These are phyloP conservation scores for Tuber umbilicatum DNA, from an alignment of 495 filamentous ascomycete genomes.

Conservation along the genomic window DNA sequence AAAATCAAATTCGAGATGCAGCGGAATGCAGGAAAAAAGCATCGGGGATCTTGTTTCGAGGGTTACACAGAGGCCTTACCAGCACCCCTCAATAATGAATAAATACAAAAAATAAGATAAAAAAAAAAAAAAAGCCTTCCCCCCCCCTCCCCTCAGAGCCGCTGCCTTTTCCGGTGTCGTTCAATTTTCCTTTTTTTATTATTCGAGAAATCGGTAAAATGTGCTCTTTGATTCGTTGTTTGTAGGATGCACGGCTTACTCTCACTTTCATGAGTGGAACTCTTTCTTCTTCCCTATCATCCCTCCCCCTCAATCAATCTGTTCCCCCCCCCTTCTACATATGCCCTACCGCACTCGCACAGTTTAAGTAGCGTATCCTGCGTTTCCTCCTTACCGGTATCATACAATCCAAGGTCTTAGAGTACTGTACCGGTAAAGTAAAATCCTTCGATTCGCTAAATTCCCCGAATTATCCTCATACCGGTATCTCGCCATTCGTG, in stretches of 20 bases:
- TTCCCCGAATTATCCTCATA: not conserved
- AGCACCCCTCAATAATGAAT: not conserved
- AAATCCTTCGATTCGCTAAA: not conserved
- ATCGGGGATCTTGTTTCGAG: not conserved
- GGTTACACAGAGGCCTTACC: not conserved
- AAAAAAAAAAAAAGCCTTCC: not conserved
- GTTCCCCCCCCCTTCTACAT: not conserved
- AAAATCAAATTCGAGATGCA: not conserved
- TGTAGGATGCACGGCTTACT: not conserved
- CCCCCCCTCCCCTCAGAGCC: not conserved
- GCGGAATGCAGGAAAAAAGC: conserved; percentile 1
- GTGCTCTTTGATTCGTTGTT: not conserved
- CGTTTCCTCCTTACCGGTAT: not conserved
- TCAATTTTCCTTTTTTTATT: not conserved
- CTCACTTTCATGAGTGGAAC: not conserved
- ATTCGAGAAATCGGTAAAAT: not conserved
- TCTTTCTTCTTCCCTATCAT: not conserved
- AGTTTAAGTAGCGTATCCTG: not conserved
- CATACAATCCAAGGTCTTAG: not conserved
- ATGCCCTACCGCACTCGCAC: not conserved
- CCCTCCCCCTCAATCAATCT: too few relatives aligned
- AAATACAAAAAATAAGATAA: not conserved
- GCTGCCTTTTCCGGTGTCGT: not conserved
- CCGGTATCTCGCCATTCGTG: not conserved
- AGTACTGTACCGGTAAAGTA: not conserved